Percentiles rank a stretch among this genome's conserved stretches.
These are phyloP conservation scores for Paradendryphiella salina DNA, from an alignment of 2,329 filamentous ascomycete genomes.

Conservation along the genomic window DNA sequence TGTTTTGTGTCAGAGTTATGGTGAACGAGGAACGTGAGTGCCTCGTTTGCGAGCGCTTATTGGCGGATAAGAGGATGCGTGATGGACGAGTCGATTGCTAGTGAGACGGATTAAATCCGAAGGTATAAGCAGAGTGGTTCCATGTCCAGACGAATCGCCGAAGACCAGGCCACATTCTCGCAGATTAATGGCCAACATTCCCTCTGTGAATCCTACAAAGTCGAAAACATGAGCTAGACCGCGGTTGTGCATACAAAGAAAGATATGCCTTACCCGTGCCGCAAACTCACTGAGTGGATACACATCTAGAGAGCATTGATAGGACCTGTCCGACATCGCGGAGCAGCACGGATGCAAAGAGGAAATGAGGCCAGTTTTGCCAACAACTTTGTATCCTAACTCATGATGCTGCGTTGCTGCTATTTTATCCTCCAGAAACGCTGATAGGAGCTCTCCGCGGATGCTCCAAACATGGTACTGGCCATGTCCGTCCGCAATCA, in stretches of 20 bases:
- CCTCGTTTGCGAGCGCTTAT: background rate
- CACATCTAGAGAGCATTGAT: background rate
- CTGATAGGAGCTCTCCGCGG: background rate
- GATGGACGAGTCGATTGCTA: background rate
- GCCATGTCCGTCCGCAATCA: background rate
- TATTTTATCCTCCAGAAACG: no score
- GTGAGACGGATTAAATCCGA: background rate
- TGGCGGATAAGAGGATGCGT: background rate
- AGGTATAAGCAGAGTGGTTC: background rate
- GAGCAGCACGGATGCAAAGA: background rate
- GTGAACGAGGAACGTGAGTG: background rate
- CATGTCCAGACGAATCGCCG: no score
- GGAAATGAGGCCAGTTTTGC: no score
- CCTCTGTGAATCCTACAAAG: no score
- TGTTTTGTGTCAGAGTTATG: background rate
- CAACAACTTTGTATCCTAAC: no score
- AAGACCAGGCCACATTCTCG: no score
- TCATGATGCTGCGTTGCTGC: no score
- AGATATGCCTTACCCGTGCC: background rate
- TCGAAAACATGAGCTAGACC: no score
- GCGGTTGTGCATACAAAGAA: no score
- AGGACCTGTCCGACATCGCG: background rate
- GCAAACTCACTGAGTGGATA: constrained; percentile 1
- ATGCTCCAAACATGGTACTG: background rate
- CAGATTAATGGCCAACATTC: no score